Conservation (phyloP, 23 red algal genomes). For the Rhodosorus marinus region DNA sequence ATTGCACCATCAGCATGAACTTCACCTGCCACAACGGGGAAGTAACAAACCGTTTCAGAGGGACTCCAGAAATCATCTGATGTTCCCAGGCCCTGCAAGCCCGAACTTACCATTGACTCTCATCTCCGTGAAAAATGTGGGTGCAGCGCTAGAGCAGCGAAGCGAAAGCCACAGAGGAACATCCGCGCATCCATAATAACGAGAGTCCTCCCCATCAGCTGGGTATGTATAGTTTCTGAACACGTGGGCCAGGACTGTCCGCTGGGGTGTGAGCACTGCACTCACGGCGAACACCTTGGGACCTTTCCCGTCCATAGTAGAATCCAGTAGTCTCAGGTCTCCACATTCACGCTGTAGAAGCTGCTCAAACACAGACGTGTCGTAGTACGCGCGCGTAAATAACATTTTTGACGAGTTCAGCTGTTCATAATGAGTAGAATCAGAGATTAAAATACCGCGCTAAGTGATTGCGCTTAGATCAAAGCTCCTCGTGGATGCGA, state of each 20-base stretch:
- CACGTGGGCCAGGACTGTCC: slow-evolving; percentile 58
- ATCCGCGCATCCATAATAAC: slow-evolving; percentile 68
- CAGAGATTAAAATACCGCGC: not conserved
- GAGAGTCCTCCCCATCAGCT: slow-evolving; percentile 45
- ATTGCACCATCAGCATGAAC: slow-evolving; percentile 90
- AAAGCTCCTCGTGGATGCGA: too few relatives aligned
- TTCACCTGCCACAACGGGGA: too few relatives aligned
- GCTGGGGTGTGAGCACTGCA: slow-evolving; percentile 59
- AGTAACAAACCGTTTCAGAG: not conserved
- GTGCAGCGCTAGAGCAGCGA: slow-evolving; percentile 71
- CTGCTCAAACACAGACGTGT: slow-evolving; percentile 63
- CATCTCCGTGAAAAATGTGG: slow-evolving; percentile 90
- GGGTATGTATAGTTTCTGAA: slow-evolving; percentile 92
- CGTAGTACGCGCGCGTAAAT: slow-evolving; percentile 74
- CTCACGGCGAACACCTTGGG: slow-evolving; percentile 90
- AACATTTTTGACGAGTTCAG: slow-evolving; percentile 80
- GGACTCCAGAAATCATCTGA: not conserved
- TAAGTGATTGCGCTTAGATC: too few relatives aligned
- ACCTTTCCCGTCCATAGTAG: too few relatives aligned
- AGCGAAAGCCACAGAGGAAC: slow-evolving; percentile 72
- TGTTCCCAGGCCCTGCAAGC: not conserved
- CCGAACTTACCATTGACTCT: too few relatives aligned
- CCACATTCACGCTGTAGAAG: slow-evolving; percentile 74
- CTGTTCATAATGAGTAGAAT: too few relatives aligned
- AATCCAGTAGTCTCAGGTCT: slow-evolving; percentile 49